phyloP scores from a whole-genome alignment of 148 eudicot species.

The Camellia lanceoleosa region DNA sequence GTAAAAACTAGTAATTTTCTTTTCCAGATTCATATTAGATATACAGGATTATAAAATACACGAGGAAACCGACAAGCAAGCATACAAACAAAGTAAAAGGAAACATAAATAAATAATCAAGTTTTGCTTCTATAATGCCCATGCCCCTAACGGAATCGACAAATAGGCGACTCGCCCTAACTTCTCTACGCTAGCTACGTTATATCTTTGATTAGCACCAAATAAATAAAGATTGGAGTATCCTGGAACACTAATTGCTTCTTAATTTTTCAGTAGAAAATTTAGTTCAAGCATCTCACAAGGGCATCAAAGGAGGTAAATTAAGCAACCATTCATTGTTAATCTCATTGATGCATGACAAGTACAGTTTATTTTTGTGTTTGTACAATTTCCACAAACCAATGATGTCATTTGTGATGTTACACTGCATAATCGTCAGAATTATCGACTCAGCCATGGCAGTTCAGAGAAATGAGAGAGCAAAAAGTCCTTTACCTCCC shows the following conservation, averaged over 20 bases:
- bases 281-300: not conserved
- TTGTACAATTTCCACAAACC: not conserved
- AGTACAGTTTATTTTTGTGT: not conserved
- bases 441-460: not conserved
- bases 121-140: not conserved
- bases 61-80: not conserved
- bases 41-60: not conserved
- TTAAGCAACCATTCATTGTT: not conserved
- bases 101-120: not conserved
- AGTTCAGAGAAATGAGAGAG: not conserved
- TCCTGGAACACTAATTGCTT: not conserved
- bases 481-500: constrained; percentile 43
- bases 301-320: not conserved
- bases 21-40: not conserved
- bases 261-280: not conserved
- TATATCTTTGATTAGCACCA: not conserved
- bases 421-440: not conserved
- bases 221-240: not conserved
- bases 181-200: no score
- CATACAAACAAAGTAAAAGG: not conserved
- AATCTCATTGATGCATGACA: not conserved
- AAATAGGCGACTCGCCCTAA: no score
- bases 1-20: not conserved
- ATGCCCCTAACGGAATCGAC: no score
- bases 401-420: not conserved